These are phyloP conservation scores for Cytospora paraplurivora DNA, from an alignment of 2,329 filamentous ascomycete genomes.

Conservation along the genomic window DNA sequence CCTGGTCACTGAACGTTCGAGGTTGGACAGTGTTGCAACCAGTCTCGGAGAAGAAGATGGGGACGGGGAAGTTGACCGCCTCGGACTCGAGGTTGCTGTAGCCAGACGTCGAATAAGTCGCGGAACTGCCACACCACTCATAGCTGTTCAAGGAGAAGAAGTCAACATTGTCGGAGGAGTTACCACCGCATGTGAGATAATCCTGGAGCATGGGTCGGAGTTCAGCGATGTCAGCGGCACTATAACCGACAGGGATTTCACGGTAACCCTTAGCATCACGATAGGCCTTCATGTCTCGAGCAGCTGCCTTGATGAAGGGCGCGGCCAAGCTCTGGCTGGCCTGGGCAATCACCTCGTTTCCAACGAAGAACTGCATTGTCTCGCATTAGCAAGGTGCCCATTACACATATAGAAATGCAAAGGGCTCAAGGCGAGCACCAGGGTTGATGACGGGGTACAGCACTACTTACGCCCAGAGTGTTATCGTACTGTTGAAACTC, in stretches of 20 bases:
- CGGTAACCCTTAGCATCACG: conserved; percentile 75
- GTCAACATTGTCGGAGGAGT: conserved; percentile 70
- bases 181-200: conserved; percentile 77
- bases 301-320: conserved; percentile 81
- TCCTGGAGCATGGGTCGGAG: conserved; percentile 63
- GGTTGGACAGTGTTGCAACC: conserved; percentile 72
- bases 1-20: conserved; percentile 70
- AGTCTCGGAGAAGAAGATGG: conserved; percentile 88
- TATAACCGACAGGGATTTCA: conserved; percentile 82
- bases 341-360: conserved; percentile 80
- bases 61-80: conserved; percentile 73
- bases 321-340: conserved; percentile 64
- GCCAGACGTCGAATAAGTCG: conserved; percentile 63
- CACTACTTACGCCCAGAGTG: conserved; percentile 58
- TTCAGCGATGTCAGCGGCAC: conserved; percentile 78
- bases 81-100: conserved; percentile 70
- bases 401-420: neutral
- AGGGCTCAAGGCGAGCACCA: neutral
- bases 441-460: neutral
- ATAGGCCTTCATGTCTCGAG: conserved; percentile 81
- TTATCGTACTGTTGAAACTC: conserved; percentile 78
- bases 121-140: conserved; percentile 68
- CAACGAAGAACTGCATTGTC: conserved; percentile 66
- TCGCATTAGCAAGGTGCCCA: neutral
- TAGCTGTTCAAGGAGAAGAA: conserved; percentile 88